Base-by-base conservation (phyloP, 768 basidiomycete species). In the Mycena rebaudengoi region DNA sequence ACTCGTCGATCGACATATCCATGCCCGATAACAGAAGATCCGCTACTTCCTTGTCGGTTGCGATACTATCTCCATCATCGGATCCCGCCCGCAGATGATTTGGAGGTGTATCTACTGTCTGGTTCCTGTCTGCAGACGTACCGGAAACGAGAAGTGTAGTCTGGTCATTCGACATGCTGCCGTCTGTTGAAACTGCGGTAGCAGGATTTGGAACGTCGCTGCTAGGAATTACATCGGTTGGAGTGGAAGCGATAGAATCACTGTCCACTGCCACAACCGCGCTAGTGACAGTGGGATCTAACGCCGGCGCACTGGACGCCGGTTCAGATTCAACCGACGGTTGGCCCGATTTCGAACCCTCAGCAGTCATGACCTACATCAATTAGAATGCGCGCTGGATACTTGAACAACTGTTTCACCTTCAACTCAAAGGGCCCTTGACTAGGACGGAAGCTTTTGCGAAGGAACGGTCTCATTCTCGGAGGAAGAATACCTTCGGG, bases 401-500 rank as follows among this genome's bases (percentile, higher is more conserved):
- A 3, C 21, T 5, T 30, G 16, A 6, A 55, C 39, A 56, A 39
- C 7, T 56, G 20, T n/a, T 33, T 41, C 41, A 65, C 64, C 64
- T 56, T 56, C 43, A 57, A 32, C 48, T 61, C 59, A 33, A 61
- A 14, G 16, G 66, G 53, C 12, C 25, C 45, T 54, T 37, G 50
- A 43, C 40, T 41, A 25, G 49, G 23, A 8, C 35, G 33, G 25
- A 64, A 53, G 44, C 66, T 64, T 58, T 55, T 56, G 28, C 66
- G 60, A 21, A 44, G 32, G n/a, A 55, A 46, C 5, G 62, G 58
- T 8, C 66, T 49, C 66, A 68, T 68, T 33, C 66, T 12, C 29
- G 66, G 66, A 4, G 66, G 66, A 16, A 64, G 62, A 1, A 64
- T 64, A 7, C 66, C 66, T n/a, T 33, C 58, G 25, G 66, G 66